These are phyloP conservation scores for Galium porrigens DNA, from an alignment of 305 asterid species.

Conservation along the genomic window DNA sequence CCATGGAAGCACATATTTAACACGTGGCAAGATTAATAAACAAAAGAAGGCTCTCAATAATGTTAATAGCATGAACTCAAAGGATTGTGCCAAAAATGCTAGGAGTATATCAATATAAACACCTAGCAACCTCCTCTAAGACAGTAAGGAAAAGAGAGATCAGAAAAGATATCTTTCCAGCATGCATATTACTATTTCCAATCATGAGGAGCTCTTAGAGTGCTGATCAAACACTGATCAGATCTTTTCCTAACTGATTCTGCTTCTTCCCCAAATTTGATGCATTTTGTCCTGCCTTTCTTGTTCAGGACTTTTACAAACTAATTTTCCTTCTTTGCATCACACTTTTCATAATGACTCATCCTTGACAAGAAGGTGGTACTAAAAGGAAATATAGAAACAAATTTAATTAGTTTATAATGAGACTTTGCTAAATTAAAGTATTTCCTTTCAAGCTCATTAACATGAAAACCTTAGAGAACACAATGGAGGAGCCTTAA, in stretches of 20 bases:
- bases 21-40: neutral
- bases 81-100: conserved; percentile 2
- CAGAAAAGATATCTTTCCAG: neutral
- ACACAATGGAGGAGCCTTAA: neutral
- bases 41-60: conserved; percentile 7
- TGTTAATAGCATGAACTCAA: conserved; percentile 5
- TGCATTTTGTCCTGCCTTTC: neutral
- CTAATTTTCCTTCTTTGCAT: neutral
- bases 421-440: neutral
- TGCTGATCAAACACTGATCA: neutral
- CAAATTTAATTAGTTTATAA: neutral
- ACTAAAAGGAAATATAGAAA: neutral
- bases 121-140: neutral
- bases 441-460: neutral
- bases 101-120: neutral
- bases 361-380: neutral
- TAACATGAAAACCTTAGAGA: neutral
- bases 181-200: neutral
- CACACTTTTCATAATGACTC: neutral
- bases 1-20: conserved; percentile 2
- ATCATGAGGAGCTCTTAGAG: neutral
- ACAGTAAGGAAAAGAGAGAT: neutral
- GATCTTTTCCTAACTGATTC: neutral
- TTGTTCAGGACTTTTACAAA: neutral
- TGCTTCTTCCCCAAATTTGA: neutral